Base-by-base conservation (phyloP, 805 yeast species). In the Crinitomyces ghanaensis region DNA sequence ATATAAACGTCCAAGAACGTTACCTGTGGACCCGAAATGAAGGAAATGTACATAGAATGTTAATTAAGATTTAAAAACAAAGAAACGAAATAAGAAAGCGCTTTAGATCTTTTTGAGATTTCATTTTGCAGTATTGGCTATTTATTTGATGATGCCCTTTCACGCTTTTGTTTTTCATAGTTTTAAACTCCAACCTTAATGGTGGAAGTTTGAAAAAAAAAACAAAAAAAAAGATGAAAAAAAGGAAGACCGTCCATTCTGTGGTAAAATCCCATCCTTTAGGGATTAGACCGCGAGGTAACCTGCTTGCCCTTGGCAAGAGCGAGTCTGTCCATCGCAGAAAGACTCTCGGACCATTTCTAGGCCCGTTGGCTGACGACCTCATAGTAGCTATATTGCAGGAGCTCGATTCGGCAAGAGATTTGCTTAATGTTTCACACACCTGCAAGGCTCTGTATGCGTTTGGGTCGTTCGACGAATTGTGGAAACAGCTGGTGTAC, bases 211-310 rank as follows among this genome's bases (percentile, higher is more conserved):
- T 26, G 8, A 12, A 26, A 9, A 8, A 26, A 11, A 12, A 9
- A 13, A 26, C 14, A 8, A 13, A 26, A 26, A 9, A 8, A 26
- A 9, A 8, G 12, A 12, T 8, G 9, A 12, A 26, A 9, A 20
- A 20, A 17, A 5, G 33, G 16, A 20, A 19, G 29, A 13, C 33
- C n/a, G 12, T 19, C 11, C 15, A 31, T 14, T 16, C n/a, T n/a
- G 18, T 34, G 9, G 37, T 34, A 8, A 17, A 27, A 8, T 19
- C 19, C 33, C 93, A 82, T 48, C 93, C 93, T 1, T 54, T 81
- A 19, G 77, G 78, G 32, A 75, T 82, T 11, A 71, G 68, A 47
- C 94, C 93, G 1, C 56, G 69, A n/a, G 93, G 93, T 4, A 82
- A 82, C 46, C 63, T 68, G 3, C 54, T 70, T 17, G 46, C 75